Evolutionary conservation across 148 eudicot species (phyloP).

Genomic region (Persicaria tinctoria): DNA sequence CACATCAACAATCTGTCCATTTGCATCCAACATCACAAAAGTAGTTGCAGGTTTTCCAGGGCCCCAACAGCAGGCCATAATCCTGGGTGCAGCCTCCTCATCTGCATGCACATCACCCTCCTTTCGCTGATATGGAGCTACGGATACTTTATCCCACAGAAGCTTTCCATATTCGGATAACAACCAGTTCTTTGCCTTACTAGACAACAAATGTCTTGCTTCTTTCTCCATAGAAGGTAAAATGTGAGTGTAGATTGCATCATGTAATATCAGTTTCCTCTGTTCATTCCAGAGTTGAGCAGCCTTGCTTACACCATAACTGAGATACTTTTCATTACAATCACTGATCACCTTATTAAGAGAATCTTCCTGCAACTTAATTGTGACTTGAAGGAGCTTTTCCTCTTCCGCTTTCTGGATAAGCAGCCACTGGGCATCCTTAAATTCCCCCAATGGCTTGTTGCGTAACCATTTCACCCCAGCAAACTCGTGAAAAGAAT

Average conservation of each 20-base stretch:
- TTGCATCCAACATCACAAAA: constrained; percentile 94
- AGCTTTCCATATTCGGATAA: constrained; percentile 69
- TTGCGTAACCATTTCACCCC: constrained; percentile 85
- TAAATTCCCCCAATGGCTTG: constrained; percentile 77
- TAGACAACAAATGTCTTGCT: constrained; percentile 69
- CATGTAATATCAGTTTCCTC: constrained; percentile 74
- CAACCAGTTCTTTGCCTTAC: constrained; percentile 78
- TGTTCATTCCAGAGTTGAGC: constrained; percentile 98
- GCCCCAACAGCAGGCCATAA: constrained; percentile 99
- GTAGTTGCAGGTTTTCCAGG: constrained; percentile 86
- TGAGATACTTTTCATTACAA: constrained; percentile 74
- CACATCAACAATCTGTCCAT: constrained; percentile 86
- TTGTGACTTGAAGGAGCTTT: constrained; percentile 82
- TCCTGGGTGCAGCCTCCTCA: constrained; percentile 88
- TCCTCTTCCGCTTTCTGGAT: constrained; percentile 98
- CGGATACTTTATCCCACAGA: constrained; percentile 83
- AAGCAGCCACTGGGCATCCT: constrained; percentile 97
- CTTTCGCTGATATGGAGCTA: constrained; percentile 81
- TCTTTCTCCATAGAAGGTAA: constrained; percentile 93
- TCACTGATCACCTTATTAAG: constrained; percentile 59
- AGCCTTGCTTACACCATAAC: constrained; percentile 86
- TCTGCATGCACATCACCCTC: constrained; percentile 58
- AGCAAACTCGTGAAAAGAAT: constrained; percentile 76
- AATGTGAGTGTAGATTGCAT: constrained; percentile 53
- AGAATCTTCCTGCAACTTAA: constrained; percentile 59